Evolutionary conservation across 768 basidiomycete genomes (phyloP).

Genomic region (Trametes cinnabarina): DNA sequence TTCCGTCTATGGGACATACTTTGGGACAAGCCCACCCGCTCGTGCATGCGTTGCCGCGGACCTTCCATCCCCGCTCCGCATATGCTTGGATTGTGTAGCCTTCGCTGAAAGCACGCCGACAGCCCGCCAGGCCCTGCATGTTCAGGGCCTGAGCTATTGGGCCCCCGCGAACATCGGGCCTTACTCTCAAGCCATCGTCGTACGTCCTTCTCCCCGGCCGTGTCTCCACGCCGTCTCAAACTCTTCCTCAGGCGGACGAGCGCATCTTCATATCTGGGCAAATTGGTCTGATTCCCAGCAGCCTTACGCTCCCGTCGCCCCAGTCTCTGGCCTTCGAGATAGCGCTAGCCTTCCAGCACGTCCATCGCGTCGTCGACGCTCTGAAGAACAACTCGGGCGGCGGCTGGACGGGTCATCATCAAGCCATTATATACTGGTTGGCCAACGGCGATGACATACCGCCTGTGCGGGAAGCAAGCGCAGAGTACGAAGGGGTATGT

Average conservation of each 20-base stretch:
- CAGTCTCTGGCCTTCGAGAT: conserved; percentile 59
- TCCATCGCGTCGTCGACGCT: conserved; percentile 60
- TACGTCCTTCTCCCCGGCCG: conserved; percentile 35
- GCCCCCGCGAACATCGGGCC: conserved; percentile 99
- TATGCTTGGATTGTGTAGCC: conserved; percentile 83
- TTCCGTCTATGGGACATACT: conserved; percentile 72
- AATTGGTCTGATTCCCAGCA: conserved; percentile 83
- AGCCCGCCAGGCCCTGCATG: conserved; percentile 79
- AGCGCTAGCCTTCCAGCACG: conserved; percentile 80
- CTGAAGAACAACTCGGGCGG: conserved; percentile 53
- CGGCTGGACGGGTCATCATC: conserved; percentile 61
- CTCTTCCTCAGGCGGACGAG: conserved; percentile 55
- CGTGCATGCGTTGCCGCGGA: conserved; percentile 90
- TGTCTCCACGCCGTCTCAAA: not conserved
- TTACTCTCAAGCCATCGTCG: conserved; percentile 90
- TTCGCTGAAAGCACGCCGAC: conserved; percentile 39
- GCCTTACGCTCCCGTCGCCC: conserved; percentile 63
- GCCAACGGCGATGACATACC: conserved; percentile 37
- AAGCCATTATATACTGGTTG: conserved; percentile 77
- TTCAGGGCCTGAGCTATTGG: conserved; percentile 97
- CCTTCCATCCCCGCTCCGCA: conserved; percentile 52
- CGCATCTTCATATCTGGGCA: conserved; percentile 92
- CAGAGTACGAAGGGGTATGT: conserved; percentile 25
- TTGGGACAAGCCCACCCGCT: conserved; percentile 89
- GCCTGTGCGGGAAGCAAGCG: conserved; percentile 42